Evolutionary conservation across 495 filamentous ascomycete species (phyloP).

Genomic region (Penicillium verhagenii): DNA sequence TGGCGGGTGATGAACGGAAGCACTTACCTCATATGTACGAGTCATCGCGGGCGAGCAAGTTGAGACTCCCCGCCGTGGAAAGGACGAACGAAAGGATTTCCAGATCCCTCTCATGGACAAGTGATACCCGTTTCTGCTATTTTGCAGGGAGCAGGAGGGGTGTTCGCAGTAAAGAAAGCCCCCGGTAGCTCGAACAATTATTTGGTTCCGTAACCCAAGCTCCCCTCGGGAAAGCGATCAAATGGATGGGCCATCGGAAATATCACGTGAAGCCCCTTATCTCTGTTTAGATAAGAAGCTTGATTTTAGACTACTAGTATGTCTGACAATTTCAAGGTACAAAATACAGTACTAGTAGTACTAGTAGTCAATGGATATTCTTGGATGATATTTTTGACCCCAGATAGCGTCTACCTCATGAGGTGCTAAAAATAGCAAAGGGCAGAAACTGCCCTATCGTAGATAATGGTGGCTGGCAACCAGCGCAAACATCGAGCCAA

Average conservation of each 20-base stretch:
- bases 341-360: no score
- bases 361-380: background rate
- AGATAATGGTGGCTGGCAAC: background rate
- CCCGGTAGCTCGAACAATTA: constrained; percentile 21
- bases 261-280: constrained; percentile 21
- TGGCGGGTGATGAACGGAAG: background rate
- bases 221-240: constrained; percentile 31
- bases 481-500: background rate
- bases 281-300: background rate
- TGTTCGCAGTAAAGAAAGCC: constrained; percentile 15
- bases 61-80: constrained; percentile 30
- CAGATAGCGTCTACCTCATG: constrained; percentile 9
- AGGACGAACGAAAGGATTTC: constrained; percentile 17
- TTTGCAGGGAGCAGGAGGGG: constrained; percentile 21
- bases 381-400: constrained; percentile 1
- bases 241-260: constrained; percentile 13
- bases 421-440: constrained; percentile 1
- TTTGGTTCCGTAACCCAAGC: constrained; percentile 13
- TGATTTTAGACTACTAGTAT: no score
- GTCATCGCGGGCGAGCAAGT: constrained; percentile 35
- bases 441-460: background rate
- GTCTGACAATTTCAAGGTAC: no score
- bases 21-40: constrained; percentile 45
- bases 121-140: constrained; percentile 12
- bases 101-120: constrained; percentile 29